Evolutionary conservation across 2,329 filamentous ascomycete species (phyloP).

Genomic region (Pestalotiopsis sp.): DNA sequence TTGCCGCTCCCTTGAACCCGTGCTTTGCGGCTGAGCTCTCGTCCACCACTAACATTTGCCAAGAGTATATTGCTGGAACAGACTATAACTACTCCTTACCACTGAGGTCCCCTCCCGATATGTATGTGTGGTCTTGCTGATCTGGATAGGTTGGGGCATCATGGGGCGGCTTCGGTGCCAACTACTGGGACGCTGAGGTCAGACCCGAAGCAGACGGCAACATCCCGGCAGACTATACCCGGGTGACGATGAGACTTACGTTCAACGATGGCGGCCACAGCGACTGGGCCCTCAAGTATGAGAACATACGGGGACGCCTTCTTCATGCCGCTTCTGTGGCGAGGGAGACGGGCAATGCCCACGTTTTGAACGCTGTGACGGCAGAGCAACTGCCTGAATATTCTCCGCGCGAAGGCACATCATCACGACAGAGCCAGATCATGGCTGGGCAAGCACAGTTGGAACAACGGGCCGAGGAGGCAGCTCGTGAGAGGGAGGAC

Average conservation of each 20-base stretch:
- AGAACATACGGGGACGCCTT: slow-evolving; percentile 81
- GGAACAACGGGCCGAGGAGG: slow-evolving; percentile 26
- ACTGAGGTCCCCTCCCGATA: not conserved
- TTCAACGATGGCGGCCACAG: slow-evolving; percentile 97
- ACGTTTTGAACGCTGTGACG: slow-evolving; percentile 61
- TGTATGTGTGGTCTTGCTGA: not conserved
- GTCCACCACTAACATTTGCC: not conserved
- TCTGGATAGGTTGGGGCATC: slow-evolving; percentile 59
- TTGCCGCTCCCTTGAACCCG: not conserved
- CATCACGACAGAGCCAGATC: slow-evolving; percentile 18
- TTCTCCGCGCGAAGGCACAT: slow-evolving; percentile 56
- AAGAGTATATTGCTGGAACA: not conserved
- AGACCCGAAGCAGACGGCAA: slow-evolving; percentile 83
- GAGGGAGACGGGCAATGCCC: slow-evolving; percentile 64
- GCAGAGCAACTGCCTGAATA: slow-evolving; percentile 90
- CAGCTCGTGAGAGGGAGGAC: slow-evolving; percentile 27
- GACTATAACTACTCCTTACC: not conserved
- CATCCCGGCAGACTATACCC: slow-evolving; percentile 72
- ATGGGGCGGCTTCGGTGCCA: slow-evolving; percentile 77
- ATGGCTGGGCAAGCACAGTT: slow-evolving; percentile 26
- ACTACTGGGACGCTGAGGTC: slow-evolving; percentile 82
- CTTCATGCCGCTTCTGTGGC: slow-evolving; percentile 79
- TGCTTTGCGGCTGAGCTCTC: not conserved
- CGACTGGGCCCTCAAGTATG: slow-evolving; percentile 83
- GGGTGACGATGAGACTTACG: slow-evolving; percentile 80